These are phyloP conservation scores for Lepidopterella palustris DNA, from an alignment of 495 filamentous ascomycete genomes.

Conservation along the genomic window DNA sequence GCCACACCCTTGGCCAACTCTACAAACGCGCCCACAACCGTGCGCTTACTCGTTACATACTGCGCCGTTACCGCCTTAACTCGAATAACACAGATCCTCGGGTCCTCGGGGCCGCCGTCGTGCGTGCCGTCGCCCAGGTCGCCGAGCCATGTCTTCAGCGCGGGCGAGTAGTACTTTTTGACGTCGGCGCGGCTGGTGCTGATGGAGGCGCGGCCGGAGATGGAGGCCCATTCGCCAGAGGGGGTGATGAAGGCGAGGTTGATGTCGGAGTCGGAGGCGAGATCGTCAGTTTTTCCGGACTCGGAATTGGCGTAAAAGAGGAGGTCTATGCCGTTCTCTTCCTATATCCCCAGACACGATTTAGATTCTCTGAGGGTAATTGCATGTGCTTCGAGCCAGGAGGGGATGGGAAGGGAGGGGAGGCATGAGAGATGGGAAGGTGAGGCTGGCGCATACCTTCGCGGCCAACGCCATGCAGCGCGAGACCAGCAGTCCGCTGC, in stretches of 20 bases:
- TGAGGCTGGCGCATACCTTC: slow-evolving; percentile 48
- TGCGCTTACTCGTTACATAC: slow-evolving; percentile 51
- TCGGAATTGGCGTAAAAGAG: slow-evolving; percentile 94
- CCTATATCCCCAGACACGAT: slow-evolving; percentile 44
- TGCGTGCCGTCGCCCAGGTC: slow-evolving; percentile 85
- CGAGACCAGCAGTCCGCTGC: slow-evolving; percentile 57
- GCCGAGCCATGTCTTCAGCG: slow-evolving; percentile 81
- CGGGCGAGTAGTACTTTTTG: slow-evolving; percentile 68
- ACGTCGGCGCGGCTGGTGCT: slow-evolving; percentile 61
- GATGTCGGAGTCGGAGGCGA: slow-evolving; percentile 64
- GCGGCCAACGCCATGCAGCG: slow-evolving; percentile 86
- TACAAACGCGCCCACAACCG: slow-evolving; percentile 51
- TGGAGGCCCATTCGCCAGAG: slow-evolving; percentile 71
- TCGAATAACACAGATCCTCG: slow-evolving; percentile 66
- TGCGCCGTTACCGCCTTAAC: slow-evolving; percentile 57
- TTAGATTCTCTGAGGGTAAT: too few species aligned
- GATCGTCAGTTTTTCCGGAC: slow-evolving; percentile 84
- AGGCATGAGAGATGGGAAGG: not conserved
- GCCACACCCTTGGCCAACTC: slow-evolving; percentile 71
- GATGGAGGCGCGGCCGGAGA: slow-evolving; percentile 65
- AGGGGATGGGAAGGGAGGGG: not conserved
- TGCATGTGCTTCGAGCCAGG: too few species aligned
- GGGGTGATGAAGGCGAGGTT: slow-evolving; percentile 82
- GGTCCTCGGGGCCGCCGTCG: slow-evolving; percentile 74
- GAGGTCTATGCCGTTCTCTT: slow-evolving; percentile 73